Evolutionary conservation across 1,139 yeast genomes (phyloP), one percentile per base, ranked within the genome.

Genomic region (Hansenula lynferdii): DNA sequence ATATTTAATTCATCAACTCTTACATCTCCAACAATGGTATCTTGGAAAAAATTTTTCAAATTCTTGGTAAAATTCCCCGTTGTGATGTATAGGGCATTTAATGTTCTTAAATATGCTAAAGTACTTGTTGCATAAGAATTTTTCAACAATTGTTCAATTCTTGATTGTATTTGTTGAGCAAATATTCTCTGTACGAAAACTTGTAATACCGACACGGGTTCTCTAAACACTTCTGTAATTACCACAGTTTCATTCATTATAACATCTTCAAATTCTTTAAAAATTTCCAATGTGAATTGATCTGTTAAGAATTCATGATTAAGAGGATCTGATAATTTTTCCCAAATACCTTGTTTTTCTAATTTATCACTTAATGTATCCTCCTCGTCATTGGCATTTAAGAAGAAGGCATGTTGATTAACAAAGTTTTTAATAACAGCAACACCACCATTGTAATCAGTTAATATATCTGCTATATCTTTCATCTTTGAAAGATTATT

Each of bases 351-450:
- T n/a, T 62, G 58, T 59, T 61, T 23, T 61, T 53, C 16, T 57
- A 58, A 15, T 19, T 8, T 20, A 9, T 29, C 31, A 29, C 14
- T 19, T 11, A 28, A 28, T 5, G 16, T n/a, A 18, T 61, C 58
- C n/a, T n/a, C n/a, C 9, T 64, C 56, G 5, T 55, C 56, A 34
- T 53, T 67, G 38, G 70, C 70, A 40, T 77, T 74, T 39, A 75
- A 63, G 56, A 85, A 81, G 44, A 84, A 76, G 42, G 80, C 85
- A 57, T 85, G 89, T 55, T 85, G 89, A 54, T 80, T 81, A 31
- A 89, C 87, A 62, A 86, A 90, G 38, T 85, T 77, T 56, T 83
- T 89, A 12, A 87, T 83, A 11, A 89, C 94, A 43, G 82, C 80
- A 5, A 78, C 71, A 9, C 97, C 97, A 10, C 90, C 94, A 54